Evolutionary conservation across 176 grass and related monocot species (phyloP).

Genomic region (Rhipidocladum racemiflorum): DNA sequence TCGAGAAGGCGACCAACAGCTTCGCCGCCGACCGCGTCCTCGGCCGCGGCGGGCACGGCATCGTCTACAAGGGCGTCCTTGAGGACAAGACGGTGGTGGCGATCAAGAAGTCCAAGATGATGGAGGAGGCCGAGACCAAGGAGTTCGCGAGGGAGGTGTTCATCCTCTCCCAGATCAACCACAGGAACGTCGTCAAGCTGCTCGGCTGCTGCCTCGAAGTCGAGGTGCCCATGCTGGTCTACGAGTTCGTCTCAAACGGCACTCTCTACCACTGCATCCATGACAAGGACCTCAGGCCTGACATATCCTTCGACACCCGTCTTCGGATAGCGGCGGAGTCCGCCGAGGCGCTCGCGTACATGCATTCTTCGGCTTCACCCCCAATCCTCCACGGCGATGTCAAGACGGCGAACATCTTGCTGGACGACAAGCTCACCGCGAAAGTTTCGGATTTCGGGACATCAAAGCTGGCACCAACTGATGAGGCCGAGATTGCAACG

Average conservation of each 20-base stretch:
- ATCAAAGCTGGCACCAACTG: slow-evolving; percentile 49
- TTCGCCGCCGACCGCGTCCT: slow-evolving; percentile 28
- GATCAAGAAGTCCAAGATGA: slow-evolving; percentile 50
- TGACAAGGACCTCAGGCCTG: slow-evolving; percentile 4
- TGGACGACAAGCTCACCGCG: slow-evolving; percentile 41
- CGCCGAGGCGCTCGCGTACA: slow-evolving; percentile 44
- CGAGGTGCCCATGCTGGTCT: slow-evolving; percentile 53
- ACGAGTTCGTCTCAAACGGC: slow-evolving; percentile 51
- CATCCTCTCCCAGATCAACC: slow-evolving; percentile 62
- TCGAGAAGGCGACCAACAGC: slow-evolving; percentile 33
- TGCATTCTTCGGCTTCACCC: slow-evolving; percentile 49
- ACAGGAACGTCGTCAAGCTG: slow-evolving; percentile 50
- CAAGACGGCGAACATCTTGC: slow-evolving; percentile 61
- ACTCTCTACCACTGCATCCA: slow-evolving; percentile 58
- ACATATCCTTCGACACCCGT: not conserved
- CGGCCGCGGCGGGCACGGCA: slow-evolving; percentile 36
- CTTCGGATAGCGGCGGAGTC: slow-evolving; percentile 52
- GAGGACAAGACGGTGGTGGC: slow-evolving; percentile 15
- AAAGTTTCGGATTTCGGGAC: slow-evolving; percentile 68
- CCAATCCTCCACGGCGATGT: slow-evolving; percentile 69
- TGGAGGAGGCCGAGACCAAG: slow-evolving; percentile 21
- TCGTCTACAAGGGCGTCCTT: slow-evolving; percentile 40
- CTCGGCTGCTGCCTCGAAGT: slow-evolving; percentile 62
- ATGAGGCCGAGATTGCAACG: slow-evolving; percentile 51
- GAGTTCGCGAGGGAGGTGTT: slow-evolving; percentile 50